Evolutionary conservation across 2,329 filamentous ascomycete genomes (phyloP).

Genomic region (Lasiodiplodia hormozganensis): DNA sequence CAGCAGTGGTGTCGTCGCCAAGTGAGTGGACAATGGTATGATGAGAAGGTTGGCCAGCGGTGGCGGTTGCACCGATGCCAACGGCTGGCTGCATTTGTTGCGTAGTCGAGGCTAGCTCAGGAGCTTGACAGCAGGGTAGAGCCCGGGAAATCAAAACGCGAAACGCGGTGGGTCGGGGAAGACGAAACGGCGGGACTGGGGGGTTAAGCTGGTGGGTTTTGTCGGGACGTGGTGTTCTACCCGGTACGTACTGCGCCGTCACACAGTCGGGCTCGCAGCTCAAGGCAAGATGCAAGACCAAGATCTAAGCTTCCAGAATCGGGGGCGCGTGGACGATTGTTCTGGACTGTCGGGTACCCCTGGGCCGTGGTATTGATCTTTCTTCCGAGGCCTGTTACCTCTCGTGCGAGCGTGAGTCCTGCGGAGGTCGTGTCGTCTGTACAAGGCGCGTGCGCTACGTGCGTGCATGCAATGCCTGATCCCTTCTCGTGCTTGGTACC

Average conservation of each 20-base stretch:
- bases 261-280: neutral
- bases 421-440: constrained; percentile 8
- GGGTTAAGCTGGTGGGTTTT: neutral
- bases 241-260: neutral
- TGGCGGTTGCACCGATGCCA: constrained; percentile 2
- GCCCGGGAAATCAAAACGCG: neutral
- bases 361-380: neutral
- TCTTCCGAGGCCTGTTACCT: neutral
- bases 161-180: neutral
- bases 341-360: neutral
- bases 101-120: neutral
- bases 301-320: neutral
- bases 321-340: neutral
- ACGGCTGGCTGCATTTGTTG: constrained; percentile 23
- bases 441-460: constrained; percentile 1
- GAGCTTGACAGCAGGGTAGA: neutral
- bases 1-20: neutral
- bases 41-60: constrained; percentile 2
- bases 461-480: constrained; percentile 11
- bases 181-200: constrained; percentile 3
- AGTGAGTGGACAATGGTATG: neutral
- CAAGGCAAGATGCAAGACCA: neutral
- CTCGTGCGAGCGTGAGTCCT: neutral
- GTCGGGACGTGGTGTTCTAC: neutral
- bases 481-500: constrained; percentile 20